phyloP scores from a whole-genome alignment of 441 rosid genomes.

The Gossypium davidsonii region DNA sequence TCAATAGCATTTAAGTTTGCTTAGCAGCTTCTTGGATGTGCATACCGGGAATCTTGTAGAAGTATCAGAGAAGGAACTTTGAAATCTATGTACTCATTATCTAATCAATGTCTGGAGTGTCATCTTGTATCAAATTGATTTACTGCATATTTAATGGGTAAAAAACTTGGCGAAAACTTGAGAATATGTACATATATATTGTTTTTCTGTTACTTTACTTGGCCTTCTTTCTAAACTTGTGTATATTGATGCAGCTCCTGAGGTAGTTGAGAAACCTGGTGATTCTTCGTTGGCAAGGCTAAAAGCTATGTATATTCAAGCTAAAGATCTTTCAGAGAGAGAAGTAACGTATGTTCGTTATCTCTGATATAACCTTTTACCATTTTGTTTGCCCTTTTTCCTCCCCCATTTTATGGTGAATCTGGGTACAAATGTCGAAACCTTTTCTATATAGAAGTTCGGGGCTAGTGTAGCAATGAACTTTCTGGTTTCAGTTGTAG shows the following conservation, averaged over 20 bases:
- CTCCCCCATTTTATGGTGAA: not conserved
- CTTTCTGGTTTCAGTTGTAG: not conserved
- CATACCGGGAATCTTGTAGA: not conserved
- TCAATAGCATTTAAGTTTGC: not conserved
- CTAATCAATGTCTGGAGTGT: not conserved
- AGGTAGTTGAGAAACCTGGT: slow-evolving; percentile 86
- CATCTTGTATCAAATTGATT: not conserved
- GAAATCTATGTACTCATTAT: not conserved
- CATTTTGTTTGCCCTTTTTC: not conserved
- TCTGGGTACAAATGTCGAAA: not conserved
- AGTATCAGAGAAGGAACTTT: not conserved
- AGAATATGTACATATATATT: not conserved
- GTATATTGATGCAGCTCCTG: slow-evolving; percentile 63
- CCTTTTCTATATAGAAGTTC: slow-evolving; percentile 2
- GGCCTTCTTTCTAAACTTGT: slow-evolving; percentile 10
- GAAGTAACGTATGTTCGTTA: slow-evolving; percentile 56
- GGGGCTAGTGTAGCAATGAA: not conserved
- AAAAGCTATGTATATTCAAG: slow-evolving; percentile 54
- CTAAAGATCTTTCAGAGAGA: slow-evolving; percentile 79
- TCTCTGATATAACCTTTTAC: not conserved
- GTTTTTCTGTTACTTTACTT: not conserved
- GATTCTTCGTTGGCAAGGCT: slow-evolving; percentile 70
- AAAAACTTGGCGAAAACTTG: not conserved
- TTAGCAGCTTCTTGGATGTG: slow-evolving; percentile 1
- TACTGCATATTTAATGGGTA: not conserved